Evolutionary conservation across 2,329 filamentous ascomycete species (phyloP).

Genomic region (Pseudogymnoascus sp.): DNA sequence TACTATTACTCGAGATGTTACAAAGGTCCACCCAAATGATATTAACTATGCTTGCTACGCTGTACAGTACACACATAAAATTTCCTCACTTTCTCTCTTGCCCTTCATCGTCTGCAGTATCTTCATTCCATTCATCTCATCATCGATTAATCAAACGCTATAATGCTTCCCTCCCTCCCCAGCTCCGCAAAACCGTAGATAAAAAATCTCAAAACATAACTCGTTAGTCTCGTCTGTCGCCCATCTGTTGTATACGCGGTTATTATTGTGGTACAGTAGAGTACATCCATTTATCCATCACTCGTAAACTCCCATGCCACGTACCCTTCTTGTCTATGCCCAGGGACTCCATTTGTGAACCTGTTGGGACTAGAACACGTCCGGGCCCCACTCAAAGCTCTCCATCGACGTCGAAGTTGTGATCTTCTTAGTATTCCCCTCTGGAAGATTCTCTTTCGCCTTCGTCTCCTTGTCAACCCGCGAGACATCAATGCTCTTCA

Average conservation of each 20-base stretch:
- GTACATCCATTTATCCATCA: not conserved
- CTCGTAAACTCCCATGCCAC: not conserved
- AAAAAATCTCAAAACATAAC: not conserved
- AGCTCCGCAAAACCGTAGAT: not conserved
- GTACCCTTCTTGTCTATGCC: not conserved
- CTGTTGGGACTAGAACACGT: not conserved
- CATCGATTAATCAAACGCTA: not conserved
- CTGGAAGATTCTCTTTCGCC: not conserved
- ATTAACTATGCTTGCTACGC: not conserved
- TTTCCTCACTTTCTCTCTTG: not conserved
- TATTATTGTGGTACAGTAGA: not conserved
- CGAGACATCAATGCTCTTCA: not conserved
- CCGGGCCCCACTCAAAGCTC: not conserved
- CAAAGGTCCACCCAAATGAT: not conserved
- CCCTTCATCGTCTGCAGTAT: too few relatives aligned
- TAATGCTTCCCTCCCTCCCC: not conserved
- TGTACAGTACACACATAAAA: not conserved
- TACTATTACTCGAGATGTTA: too few relatives aligned
- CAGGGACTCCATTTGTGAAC: not conserved
- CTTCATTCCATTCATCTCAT: not conserved
- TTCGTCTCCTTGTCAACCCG: not conserved
- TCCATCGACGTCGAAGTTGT: not conserved
- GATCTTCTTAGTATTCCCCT: not conserved
- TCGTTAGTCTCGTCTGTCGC: not conserved
- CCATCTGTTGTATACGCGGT: too few relatives aligned